Percentiles rank a stretch among this genome's conserved stretches.
phyloP scores from a whole-genome alignment of 352 stramenopile species.

The Pseudoperonospora humuli region DNA sequence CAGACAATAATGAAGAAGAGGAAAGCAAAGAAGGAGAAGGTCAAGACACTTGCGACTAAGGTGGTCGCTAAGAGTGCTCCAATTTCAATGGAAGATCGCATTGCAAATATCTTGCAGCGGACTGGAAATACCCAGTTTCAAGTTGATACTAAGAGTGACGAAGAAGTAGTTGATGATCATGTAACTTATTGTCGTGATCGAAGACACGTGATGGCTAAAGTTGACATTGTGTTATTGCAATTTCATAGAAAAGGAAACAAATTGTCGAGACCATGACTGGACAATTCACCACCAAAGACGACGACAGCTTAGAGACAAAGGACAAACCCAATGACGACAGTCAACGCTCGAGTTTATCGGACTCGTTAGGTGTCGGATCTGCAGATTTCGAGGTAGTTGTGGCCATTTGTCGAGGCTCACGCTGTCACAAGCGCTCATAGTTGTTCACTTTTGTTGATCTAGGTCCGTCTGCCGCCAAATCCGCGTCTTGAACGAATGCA shows the following conservation, averaged over 20 bases:
- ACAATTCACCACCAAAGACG: constrained; percentile 1
- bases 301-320: no score
- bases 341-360: constrained; percentile 38
- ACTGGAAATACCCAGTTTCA: constrained; percentile 50
- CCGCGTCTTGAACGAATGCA: constrained; percentile 23
- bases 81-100: constrained; percentile 60
- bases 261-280: no score
- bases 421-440: no score
- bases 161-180: constrained; percentile 15
- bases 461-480: no score
- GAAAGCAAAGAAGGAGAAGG: constrained; percentile 25
- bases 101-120: constrained; percentile 69
- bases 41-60: constrained; percentile 25
- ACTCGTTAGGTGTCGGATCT: constrained; percentile 68
- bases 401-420: no score
- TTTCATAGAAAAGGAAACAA: no score
- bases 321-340: no score
- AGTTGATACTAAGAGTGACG: constrained; percentile 14
- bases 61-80: constrained; percentile 10
- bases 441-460: no score
- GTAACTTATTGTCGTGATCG: constrained; percentile 4
- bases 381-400: constrained; percentile 69
- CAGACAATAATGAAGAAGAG: constrained; percentile 13
- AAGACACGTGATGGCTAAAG: neutral
- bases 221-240: neutral